These are phyloP conservation scores for Coelastrella sp. DNA, from an alignment of 139 green algal species.

Conservation along the genomic window DNA sequence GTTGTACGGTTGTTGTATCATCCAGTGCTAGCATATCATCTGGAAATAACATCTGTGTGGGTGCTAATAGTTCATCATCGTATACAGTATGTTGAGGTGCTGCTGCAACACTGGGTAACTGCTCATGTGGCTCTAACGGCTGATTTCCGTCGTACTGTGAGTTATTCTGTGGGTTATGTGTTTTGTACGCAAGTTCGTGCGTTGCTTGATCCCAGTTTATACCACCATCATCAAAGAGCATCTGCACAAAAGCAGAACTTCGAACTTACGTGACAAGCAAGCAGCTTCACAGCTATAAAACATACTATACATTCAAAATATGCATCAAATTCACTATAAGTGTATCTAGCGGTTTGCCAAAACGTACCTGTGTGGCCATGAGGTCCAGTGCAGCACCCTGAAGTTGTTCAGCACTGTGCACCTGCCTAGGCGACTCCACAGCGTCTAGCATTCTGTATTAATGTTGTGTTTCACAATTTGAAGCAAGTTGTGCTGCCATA, in stretches of 20 bases:
- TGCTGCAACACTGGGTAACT: not conserved
- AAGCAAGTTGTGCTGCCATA: too few species aligned
- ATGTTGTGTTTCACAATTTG: too few species aligned
- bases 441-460: too few species aligned
- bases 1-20: too few species aligned
- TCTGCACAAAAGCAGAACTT: too few species aligned
- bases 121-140: not conserved
- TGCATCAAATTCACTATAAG: not conserved
- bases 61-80: not conserved
- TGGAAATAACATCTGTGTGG: not conserved
- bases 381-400: not conserved
- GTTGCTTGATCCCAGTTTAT: not conserved
- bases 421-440: not conserved
- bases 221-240: not conserved
- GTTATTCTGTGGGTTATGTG: too few species aligned
- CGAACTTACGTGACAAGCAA: too few species aligned
- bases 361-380: conserved; percentile 5
- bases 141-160: not conserved
- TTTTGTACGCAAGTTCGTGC: too few species aligned
- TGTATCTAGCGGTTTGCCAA: too few species aligned
- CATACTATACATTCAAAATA: not conserved
- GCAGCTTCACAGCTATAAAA: not conserved
- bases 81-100: not conserved
- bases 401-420: not conserved
- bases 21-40: not conserved